Conservation (phyloP, 106 monocot species). For the Iris macrosiphon region DNA sequence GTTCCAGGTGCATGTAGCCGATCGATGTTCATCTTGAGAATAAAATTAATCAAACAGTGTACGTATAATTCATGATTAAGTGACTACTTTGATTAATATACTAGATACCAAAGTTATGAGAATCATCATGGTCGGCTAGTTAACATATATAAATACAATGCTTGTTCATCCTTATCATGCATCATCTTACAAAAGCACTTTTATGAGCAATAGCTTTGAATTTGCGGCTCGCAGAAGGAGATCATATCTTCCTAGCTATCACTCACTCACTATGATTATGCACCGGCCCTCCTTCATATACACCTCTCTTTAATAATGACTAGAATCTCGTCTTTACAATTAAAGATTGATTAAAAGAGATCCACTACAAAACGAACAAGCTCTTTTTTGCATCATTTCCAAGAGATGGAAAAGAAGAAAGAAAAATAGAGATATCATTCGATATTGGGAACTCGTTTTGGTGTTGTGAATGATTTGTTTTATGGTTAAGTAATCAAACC, state of each 20-base stretch:
- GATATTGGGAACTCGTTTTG: neutral
- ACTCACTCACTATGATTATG: neutral
- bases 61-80: neutral
- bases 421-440: neutral
- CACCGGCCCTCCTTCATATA: neutral
- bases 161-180: slow-evolving; percentile 2
- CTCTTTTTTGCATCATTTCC: slow-evolving; percentile 5
- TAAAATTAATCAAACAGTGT: neutral
- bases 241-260: slow-evolving; percentile 6
- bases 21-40: no score
- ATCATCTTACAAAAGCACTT: neutral
- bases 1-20: no score
- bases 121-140: slow-evolving; percentile 11
- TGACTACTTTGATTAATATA: slow-evolving; percentile 4
- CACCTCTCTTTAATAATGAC: slow-evolving; percentile 14
- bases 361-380: neutral
- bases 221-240: slow-evolving; percentile 12
- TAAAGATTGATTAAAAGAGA: slow-evolving; percentile 1
- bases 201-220: slow-evolving; percentile 1
- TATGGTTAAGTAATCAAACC: neutral
- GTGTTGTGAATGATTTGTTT: neutral
- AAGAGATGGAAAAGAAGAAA: neutral
- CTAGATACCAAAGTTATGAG: slow-evolving; percentile 3
- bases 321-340: slow-evolving; percentile 11
- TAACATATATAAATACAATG: neutral